Base-by-base conservation (phyloP, 169 alveolate species). In the Blepharisma undulans region DNA sequence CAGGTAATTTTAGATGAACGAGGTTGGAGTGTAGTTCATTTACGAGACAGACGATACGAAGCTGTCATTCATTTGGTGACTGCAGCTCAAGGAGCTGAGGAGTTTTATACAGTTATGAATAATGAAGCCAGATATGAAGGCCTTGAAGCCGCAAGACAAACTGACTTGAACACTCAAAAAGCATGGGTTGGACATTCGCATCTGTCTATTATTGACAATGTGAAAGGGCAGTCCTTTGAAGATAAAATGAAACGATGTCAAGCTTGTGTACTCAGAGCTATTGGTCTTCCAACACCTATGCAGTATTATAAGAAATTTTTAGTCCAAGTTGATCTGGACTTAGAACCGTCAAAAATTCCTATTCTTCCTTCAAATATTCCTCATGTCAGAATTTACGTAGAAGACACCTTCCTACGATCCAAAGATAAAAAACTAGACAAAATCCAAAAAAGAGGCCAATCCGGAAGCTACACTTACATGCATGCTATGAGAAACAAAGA, bases 171-270 rank as follows among this genome's bases (percentile, higher is more conserved):
- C 48, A 87, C 93, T 0, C 86, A 93, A 66, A 90, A 82, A 8
- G 97, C 98, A 12, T 96, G 97, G 97, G 77, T 92, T 4, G 98
- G 98, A 8, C 98, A 96, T 89, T 96, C 97, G 14, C 95, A 94
- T 71, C 92, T 93, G 82, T 84, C 86, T 5, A 94, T 93, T 32
- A 91, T 96, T 34, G 97, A 94, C 66, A 96, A 96, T 86, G 76
- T 88, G 6, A 85, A 84, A 36, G 88, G 78, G 0, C 48, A 86
- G 34, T 90, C 92, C 21, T 96, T 96, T 77, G 92, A 94, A 72
- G 93, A 92, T 22, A 96, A 96, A 81, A 92, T 96, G 18, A 81
- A 90, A 19, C 88, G 88, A 48, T 71, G 59, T 27, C 32, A 61
- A 72, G 30, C 25, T n/a, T 21, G 30, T 66, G 90, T 86, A 4